Evolutionary conservation across 306 rosid genomes (phyloP), one percentile per base, ranked within the genome.

Genomic region (Rosa lucieae): DNA sequence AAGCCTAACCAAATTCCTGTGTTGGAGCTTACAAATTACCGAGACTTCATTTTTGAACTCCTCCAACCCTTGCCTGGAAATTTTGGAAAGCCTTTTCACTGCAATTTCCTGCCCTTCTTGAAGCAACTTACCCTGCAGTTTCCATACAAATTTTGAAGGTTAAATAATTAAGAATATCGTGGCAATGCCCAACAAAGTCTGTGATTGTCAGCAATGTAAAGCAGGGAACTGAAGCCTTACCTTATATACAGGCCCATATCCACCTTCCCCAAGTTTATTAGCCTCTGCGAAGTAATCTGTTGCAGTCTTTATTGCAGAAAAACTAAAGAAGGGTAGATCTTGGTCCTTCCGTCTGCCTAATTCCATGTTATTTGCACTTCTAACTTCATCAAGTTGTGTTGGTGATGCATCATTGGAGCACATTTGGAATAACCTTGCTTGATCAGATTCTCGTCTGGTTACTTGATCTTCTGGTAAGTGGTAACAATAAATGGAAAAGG

Each of bases 1-100:
- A 70, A 78, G 75, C 59, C 58, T 78, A 52, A 69, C 81, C 58
- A 78, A 78, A 53, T 70, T 78, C 29, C 76, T 78, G 55, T 78
- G 81, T 8, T 78, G 70, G n/a, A 78, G 81, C 69, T 78, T 78
- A 69, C 69, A 78, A 20, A 78, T 78, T 8, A 78, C 7, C 1
- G 75, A 68, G 9, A 78, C 53, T 35, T 78, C 76, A 0, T 78
- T 78, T 18, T 35, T 69, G 81, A 78, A 78, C 81, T 78, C 81
- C 35, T 40, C 53, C 29, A 43, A 37, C 5, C 76, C 81, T 69
- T 78, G 76, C 66, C 47, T 55, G 40, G 81, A 78, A 69, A 78
- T 78, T 55, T 69, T 68, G 8, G 81, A 78, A 13, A 78, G 58
- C 68, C 76, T 69, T 44, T 55, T 69, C 59, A 69, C 81, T 5